A percentile compares a stretch with the other conserved stretches of the same genome.
Conservation (phyloP, 1,284 basidiomycete species). For the Cryptococcus deneoformans region DNA sequence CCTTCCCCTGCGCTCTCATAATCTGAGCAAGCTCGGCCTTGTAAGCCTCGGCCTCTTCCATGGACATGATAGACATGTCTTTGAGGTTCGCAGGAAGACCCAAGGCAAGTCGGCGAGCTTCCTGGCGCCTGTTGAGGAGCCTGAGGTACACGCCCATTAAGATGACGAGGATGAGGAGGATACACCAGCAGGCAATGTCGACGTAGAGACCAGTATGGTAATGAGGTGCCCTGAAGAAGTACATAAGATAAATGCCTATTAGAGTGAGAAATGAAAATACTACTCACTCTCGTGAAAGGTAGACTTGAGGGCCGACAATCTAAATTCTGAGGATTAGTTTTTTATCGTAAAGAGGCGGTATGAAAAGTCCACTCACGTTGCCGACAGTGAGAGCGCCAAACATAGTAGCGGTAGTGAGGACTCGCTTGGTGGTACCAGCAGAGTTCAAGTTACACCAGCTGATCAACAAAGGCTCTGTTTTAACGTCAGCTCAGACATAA, state of each 20-base stretch:
- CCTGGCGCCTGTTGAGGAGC: conserved; percentile 37
- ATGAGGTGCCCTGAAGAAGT: conserved; percentile 12
- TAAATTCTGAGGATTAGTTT: neutral
- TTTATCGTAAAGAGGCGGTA: neutral
- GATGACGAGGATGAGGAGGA: conserved; percentile 32
- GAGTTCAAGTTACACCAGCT: conserved; percentile 44
- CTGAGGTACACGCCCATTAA: conserved; percentile 41
- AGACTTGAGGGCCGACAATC: conserved; percentile 42
- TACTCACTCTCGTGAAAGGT: conserved; percentile 24
- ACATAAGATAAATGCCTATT: too few species aligned
- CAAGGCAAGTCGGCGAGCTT: conserved; percentile 34
- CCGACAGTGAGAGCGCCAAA: conserved; percentile 32
- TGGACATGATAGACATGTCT: conserved; percentile 28
- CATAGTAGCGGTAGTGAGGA: conserved; percentile 38
- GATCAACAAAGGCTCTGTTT: conserved; percentile 29
- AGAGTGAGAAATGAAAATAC: too few species aligned
- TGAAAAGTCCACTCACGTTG: conserved; percentile 8
- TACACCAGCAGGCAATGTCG: conserved; percentile 29
- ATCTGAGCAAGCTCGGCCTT: conserved; percentile 20
- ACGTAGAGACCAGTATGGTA: conserved; percentile 44
- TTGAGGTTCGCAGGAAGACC: conserved; percentile 39
- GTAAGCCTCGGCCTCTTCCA: conserved; percentile 26
- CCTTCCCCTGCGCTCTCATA: conserved; percentile 13
- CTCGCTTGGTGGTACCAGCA: conserved; percentile 43
- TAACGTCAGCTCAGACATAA: neutral